These are phyloP conservation scores for Thalassiosira profunda DNA, from an alignment of 108 stramenopile genomes.

Conservation along the genomic window DNA sequence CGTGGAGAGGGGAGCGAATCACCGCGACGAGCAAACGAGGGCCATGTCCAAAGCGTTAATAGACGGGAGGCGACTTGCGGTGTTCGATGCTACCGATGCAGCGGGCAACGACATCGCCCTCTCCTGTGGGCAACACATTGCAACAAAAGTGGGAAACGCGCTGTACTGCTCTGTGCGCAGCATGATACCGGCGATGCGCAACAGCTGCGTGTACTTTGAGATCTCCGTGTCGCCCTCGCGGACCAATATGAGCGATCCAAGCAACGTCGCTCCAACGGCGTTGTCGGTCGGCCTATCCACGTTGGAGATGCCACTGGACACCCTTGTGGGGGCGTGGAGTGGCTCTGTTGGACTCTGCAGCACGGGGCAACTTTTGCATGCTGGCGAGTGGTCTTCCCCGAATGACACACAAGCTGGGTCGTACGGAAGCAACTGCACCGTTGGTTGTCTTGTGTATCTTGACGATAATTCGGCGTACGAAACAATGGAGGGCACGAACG, in stretches of 20 bases:
- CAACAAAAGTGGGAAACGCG: constrained; percentile 90
- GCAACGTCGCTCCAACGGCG: constrained; percentile 50
- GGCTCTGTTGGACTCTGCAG: constrained; percentile 93
- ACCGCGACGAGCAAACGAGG: constrained; percentile 81
- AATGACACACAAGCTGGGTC: constrained; percentile 53
- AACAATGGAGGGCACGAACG: constrained; percentile 92
- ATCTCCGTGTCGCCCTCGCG: constrained; percentile 79
- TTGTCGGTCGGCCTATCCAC: constrained; percentile 94
- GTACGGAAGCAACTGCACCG: constrained; percentile 85
- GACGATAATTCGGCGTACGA: constrained; percentile 90
- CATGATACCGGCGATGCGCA: constrained; percentile 93
- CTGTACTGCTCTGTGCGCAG: constrained; percentile 86
- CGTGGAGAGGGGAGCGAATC: constrained; percentile 76
- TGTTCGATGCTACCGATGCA: constrained; percentile 88
- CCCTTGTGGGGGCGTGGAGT: constrained; percentile 95
- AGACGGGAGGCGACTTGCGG: constrained; percentile 85
- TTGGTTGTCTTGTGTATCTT: constrained; percentile 94
- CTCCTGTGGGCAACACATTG: constrained; percentile 92
- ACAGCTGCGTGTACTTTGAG: constrained; percentile 96
- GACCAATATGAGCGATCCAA: constrained; percentile 11
- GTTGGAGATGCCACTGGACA: constrained; percentile 96
- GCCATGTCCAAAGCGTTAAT: constrained; percentile 86
- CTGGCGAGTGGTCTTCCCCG: constrained; percentile 85
- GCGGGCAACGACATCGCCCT: constrained; percentile 71
- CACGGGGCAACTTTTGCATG: constrained; percentile 89